These are phyloP conservation scores for Macroventuria anomochaeta DNA, from an alignment of 2,329 filamentous ascomycete species.

Conservation along the genomic window DNA sequence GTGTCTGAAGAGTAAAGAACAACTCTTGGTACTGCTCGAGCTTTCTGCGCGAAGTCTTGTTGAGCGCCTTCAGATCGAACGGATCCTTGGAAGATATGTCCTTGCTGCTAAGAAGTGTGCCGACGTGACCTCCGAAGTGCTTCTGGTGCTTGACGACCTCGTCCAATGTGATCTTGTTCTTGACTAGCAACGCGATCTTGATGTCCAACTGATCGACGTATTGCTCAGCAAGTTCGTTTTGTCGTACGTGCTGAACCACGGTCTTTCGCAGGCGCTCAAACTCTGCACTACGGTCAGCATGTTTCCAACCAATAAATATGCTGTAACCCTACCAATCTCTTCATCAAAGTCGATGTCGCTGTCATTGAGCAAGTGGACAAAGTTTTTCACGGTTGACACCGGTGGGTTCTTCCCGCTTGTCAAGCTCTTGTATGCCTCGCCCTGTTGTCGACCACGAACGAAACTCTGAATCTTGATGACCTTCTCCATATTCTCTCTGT, in stretches of 20 bases:
- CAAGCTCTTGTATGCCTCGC: conserved; percentile 96
- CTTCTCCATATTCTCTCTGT: conserved; percentile 97
- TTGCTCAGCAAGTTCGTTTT: conserved; percentile 96
- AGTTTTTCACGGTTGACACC: conserved; percentile 95
- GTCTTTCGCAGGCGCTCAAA: conserved; percentile 94
- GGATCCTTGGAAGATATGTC: conserved; percentile 88
- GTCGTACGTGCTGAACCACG: conserved; percentile 94
- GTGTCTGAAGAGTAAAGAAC: conserved; percentile 96
- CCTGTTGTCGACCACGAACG: conserved; percentile 90
- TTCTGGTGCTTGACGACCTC: conserved; percentile 97
- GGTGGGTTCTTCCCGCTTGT: conserved; percentile 96
- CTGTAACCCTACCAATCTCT: conserved; percentile 67
- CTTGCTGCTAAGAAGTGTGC: conserved; percentile 84
- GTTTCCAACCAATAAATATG: too few relatives aligned
- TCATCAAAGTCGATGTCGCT: conserved; percentile 99
- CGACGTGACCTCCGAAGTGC: conserved; percentile 90
- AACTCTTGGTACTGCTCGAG: conserved; percentile 96
- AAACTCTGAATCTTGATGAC: conserved; percentile 99
- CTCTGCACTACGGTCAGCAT: conserved; percentile 58
- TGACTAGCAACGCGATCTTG: conserved; percentile 96
- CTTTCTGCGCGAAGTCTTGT: conserved; percentile 95
- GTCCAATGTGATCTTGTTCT: conserved; percentile 99
- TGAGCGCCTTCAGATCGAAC: conserved; percentile 94
- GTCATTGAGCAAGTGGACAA: conserved; percentile 96
- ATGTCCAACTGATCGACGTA: conserved; percentile 99